Conservation (phyloP, 495 filamentous ascomycete genomes). For the Daldinia concentrica region DNA sequence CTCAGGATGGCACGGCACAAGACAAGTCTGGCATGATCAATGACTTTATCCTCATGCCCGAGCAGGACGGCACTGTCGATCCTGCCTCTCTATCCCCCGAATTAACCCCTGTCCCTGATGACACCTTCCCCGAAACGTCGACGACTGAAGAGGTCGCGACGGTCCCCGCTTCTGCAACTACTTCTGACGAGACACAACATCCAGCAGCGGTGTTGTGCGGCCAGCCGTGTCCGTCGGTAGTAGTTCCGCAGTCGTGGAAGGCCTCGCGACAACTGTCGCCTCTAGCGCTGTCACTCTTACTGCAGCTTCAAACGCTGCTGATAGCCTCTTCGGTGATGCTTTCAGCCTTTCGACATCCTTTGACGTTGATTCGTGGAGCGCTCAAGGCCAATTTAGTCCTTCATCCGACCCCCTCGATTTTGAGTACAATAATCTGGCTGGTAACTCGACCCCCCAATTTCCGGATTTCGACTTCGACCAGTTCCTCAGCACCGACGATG, state of each 20-base stretch:
- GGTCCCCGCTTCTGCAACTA: constrained; percentile 54
- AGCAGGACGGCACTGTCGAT: constrained; percentile 59
- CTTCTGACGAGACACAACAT: constrained; percentile 98
- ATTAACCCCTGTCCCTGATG: constrained; percentile 58
- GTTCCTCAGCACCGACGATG: constrained; percentile 59
- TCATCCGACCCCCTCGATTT: constrained; percentile 69
- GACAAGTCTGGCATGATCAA: constrained; percentile 47
- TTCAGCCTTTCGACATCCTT: constrained; percentile 64
- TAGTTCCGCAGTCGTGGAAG: constrained; percentile 66
- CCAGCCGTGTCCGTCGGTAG: constrained; percentile 98
- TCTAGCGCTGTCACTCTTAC: constrained; percentile 62
- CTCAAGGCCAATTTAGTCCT: constrained; percentile 81
- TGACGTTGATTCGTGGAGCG: constrained; percentile 75
- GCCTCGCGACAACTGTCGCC: constrained; percentile 64
- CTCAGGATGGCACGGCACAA: constrained; percentile 49
- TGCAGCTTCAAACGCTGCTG: constrained; percentile 71
- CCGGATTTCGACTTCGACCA: constrained; percentile 64
- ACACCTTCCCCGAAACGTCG: constrained; percentile 27
- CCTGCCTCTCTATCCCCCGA: constrained; percentile 64
- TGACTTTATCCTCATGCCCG: constrained; percentile 50
- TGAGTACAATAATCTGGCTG: constrained; percentile 86
- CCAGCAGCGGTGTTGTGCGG: constrained; percentile 99
- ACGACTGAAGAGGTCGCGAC: constrained; percentile 40
- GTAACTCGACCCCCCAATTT: constrained; percentile 74
- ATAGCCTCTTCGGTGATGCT: constrained; percentile 74